These are phyloP conservation scores for Kluyveromyces nonfermentans DNA, from an alignment of 805 yeast species.

Conservation along the genomic window DNA sequence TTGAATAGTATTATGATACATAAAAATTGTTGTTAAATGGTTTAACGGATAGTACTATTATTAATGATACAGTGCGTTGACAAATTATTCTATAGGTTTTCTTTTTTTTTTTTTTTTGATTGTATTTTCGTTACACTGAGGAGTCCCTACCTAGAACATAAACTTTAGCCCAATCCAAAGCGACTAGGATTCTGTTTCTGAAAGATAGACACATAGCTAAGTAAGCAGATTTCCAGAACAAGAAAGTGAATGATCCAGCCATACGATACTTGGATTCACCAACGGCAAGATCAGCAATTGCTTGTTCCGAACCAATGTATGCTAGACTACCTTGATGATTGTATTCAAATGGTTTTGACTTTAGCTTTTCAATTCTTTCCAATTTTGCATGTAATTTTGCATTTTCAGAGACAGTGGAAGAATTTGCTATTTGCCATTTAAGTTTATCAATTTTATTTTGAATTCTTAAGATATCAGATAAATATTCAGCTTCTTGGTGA, in stretches of 20 bases:
- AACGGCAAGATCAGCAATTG: conserved; percentile 83
- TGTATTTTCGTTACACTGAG: conserved; percentile 25
- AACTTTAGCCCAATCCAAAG: conserved; percentile 83
- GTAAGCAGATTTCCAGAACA: conserved; percentile 93
- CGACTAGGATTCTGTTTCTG: conserved; percentile 79
- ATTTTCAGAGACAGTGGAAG: conserved; percentile 33
- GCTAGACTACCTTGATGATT: conserved; percentile 90
- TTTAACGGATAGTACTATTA: no score
- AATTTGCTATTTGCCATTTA: conserved; percentile 33
- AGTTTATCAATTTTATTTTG: conserved; percentile 52
- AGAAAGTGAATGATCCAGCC: conserved; percentile 80
- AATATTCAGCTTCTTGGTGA: conserved; percentile 81
- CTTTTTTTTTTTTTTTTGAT: no score
- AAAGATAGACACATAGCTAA: conserved; percentile 85
- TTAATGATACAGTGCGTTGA: no score
- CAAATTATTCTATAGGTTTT: no score
- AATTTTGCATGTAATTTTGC: conserved; percentile 41
- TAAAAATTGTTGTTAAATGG: no score
- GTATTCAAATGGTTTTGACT: conserved; percentile 59
- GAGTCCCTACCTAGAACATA: conserved; percentile 86
- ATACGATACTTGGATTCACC: conserved; percentile 67
- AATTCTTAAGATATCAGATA: conserved; percentile 62
- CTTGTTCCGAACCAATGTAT: conserved; percentile 86
- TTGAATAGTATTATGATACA: no score
- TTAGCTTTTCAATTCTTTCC: conserved; percentile 30